These are phyloP conservation scores for Sarocladiaceae sp. DNA, from an alignment of 2,329 filamentous ascomycete genomes.

Conservation along the genomic window DNA sequence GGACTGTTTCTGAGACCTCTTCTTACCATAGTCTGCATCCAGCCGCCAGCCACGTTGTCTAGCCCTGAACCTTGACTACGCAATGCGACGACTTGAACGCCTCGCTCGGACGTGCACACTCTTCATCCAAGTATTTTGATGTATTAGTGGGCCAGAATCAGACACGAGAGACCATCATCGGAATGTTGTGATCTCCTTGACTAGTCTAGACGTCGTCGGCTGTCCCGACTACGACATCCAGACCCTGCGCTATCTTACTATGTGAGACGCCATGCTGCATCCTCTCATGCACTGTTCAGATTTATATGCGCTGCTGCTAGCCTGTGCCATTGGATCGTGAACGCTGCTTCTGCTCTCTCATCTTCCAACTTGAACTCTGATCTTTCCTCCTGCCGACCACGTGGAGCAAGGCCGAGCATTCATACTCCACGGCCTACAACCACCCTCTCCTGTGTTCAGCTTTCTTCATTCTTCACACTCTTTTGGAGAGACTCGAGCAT, in stretches of 20 bases:
- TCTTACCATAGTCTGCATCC: not conserved
- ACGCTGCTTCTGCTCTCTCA: not conserved
- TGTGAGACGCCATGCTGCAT: not conserved
- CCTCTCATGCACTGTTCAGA: not conserved
- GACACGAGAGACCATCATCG: not conserved
- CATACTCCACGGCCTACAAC: not conserved
- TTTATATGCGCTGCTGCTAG: not conserved
- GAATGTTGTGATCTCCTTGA: not conserved
- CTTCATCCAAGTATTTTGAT: not conserved
- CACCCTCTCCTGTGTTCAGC: no score
- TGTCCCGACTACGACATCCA: not conserved
- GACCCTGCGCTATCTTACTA: not conserved
- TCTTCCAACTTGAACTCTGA: not conserved
- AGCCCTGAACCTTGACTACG: no score
- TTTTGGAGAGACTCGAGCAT: not conserved
- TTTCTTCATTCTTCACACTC: no score
- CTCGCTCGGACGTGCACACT: no score
- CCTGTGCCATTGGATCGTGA: not conserved
- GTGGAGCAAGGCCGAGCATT: not conserved
- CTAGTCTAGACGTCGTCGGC: not conserved
- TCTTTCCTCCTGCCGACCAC: not conserved
- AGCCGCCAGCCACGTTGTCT: not conserved
- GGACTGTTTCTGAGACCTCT: not conserved
- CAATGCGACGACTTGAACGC: no score
- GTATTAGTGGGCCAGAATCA: not conserved